Evolutionary conservation across 2,329 filamentous ascomycete species (phyloP), one percentile per base, ranked within the genome.

Genomic region (Claviceps arundinis): DNA sequence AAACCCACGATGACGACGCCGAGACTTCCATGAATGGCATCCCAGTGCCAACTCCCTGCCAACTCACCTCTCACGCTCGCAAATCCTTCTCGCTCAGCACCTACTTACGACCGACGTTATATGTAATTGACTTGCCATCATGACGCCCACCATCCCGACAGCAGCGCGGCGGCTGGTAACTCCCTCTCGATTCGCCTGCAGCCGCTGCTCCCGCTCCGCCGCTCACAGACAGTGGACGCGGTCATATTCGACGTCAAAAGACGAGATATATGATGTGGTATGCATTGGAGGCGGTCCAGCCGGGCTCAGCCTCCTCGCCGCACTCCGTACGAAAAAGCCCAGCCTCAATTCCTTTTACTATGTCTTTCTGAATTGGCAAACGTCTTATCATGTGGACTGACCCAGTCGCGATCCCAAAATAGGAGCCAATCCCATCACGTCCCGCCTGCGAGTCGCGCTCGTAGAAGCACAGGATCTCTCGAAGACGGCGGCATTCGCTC

Each of bases 281-380:
- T 93, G 89, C 61, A 85, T 95, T 51, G 89, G 89, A 55, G 90
- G 89, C 56, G 89, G 90, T 5, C 89, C 90, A 24, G 89, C 89
- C 45, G 91, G 91, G 52, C 75, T 98, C 53, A 94, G 89, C 62
- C 77, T 94, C 37, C 71, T 90, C 52, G 80, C 86, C 55, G 85
- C 87, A 59, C 75, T 93, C 44, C 83, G 87, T 90, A 75, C 34
- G 49, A 51, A 34, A 34, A 14, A 19, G 14, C 24, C 17, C 37
- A 16, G 49, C 30, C 40, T 51, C 30, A 34, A 11, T 34, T 30
- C 40, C 40, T 26, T 43, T 43, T 2, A 13, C 41, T 2, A 4
- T 11, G 30, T 9, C 30, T 34, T 34, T 34, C 30, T 34, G 30
- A 11, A 34, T 34, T 34, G 26, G 8, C 9, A 34, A 34, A 34